Evolutionary conservation across 352 stramenopile genomes (phyloP).

Genomic region (Pythium utonaiense): DNA sequence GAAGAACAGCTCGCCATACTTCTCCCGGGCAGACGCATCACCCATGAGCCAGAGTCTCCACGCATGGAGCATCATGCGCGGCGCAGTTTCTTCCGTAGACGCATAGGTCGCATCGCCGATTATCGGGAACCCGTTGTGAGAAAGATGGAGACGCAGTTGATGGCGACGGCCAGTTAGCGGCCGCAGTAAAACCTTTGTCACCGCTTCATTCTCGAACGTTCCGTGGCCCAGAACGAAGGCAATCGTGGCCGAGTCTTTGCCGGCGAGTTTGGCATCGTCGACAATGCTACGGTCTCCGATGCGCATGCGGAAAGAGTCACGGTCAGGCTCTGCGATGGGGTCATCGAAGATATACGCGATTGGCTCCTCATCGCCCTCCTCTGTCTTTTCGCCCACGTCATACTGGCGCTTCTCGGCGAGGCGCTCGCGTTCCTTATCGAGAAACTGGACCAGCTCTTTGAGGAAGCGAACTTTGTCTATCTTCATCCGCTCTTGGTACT

Average conservation of each 20-base stretch:
- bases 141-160: constrained; percentile 79
- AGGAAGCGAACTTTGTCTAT: constrained; percentile 53
- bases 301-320: constrained; percentile 62
- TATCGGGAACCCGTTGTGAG: constrained; percentile 73
- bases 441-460: constrained; percentile 45
- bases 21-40: constrained; percentile 30
- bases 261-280: constrained; percentile 16
- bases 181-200: constrained; percentile 82
- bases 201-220: constrained; percentile 41
- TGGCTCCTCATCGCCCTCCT: constrained; percentile 30
- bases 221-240: constrained; percentile 74
- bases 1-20: constrained; percentile 67
- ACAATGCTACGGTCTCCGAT: constrained; percentile 37
- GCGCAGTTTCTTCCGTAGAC: constrained; percentile 47
- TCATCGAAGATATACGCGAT: constrained; percentile 79
- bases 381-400: constrained; percentile 17
- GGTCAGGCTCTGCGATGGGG: constrained; percentile 61
- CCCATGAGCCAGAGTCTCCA: constrained; percentile 77
- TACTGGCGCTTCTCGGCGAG: constrained; percentile 54
- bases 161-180: constrained; percentile 79
- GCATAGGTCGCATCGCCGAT: constrained; percentile 76
- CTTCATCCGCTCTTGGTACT: constrained; percentile 39
- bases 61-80: constrained; percentile 84
- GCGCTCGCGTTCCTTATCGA: constrained; percentile 43
- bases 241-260: constrained; percentile 66